Percentiles rank a stretch among this genome's conserved stretches.
phyloP scores from a whole-genome alignment of 495 filamentous ascomycete genomes.

The Margaritispora aquatica region DNA sequence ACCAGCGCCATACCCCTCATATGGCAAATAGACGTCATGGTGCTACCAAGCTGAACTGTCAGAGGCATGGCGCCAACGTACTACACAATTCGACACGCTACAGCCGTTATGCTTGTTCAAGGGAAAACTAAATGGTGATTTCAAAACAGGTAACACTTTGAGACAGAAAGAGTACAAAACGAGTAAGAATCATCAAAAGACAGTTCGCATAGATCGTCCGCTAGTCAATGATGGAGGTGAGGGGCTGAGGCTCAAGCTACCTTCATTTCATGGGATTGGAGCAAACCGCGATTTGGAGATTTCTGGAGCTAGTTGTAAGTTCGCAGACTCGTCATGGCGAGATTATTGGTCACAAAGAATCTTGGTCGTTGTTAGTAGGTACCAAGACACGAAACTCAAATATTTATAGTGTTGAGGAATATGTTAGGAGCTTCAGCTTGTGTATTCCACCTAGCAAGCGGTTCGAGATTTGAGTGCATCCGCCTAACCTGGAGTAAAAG shows the following conservation, averaged over 20 bases:
- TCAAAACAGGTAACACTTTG: background rate
- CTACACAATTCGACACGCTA: background rate
- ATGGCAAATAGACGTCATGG: conserved; percentile 4
- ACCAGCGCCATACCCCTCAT: background rate
- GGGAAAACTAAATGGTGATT: background rate
- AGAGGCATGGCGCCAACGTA: background rate
- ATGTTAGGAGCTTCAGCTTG: background rate
- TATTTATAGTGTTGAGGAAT: background rate
- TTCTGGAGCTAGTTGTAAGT: no score
- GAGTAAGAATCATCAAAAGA: no score
- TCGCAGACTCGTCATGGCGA: no score
- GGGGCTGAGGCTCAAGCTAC: no score
- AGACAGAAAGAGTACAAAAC: no score
- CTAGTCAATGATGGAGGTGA: no score
- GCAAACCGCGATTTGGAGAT: no score
- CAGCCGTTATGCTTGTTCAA: background rate
- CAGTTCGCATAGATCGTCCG: no score
- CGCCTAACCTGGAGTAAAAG: conserved; percentile 6
- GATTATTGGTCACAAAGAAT: no score
- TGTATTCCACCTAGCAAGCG: background rate
- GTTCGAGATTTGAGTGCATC: background rate
- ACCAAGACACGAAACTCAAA: no score
- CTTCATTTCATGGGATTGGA: no score
- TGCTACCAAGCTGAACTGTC: background rate
- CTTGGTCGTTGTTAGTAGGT: no score